Evolutionary conservation across 2,329 filamentous ascomycete genomes (phyloP).

Genomic region (Colletotrichum sp.): DNA sequence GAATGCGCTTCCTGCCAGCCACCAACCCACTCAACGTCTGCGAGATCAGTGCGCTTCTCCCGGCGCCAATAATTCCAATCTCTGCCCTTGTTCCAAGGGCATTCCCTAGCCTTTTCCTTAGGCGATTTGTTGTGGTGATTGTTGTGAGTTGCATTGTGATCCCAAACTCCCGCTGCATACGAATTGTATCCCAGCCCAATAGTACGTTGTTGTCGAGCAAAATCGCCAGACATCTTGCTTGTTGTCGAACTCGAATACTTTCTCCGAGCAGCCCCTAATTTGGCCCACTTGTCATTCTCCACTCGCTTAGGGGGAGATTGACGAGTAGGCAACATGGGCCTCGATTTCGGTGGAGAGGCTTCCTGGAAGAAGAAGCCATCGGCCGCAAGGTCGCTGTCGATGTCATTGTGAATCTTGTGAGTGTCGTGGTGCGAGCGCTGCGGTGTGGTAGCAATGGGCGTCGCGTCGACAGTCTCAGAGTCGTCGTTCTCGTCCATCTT

Average conservation of each 20-base stretch:
- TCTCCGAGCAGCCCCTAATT: conserved; percentile 82
- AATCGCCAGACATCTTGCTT: conserved; percentile 54
- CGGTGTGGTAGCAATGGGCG: conserved; percentile 38
- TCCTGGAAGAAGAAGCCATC: conserved; percentile 80
- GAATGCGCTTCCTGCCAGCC: conserved; percentile 74
- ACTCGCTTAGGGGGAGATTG: conserved; percentile 72
- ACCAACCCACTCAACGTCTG: conserved; percentile 93
- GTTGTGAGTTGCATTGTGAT: conserved; percentile 42
- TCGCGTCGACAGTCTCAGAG: conserved; percentile 46
- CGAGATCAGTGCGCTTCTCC: conserved; percentile 70
- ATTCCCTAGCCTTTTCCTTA: conserved; percentile 56
- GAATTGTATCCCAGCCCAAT: conserved; percentile 52
- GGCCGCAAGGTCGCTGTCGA: conserved; percentile 69
- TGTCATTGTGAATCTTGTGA: conserved; percentile 41
- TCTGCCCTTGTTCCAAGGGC: conserved; percentile 63
- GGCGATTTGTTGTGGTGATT: conserved; percentile 43
- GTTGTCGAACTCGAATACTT: conserved; percentile 62
- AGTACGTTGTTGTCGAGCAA: conserved; percentile 52
- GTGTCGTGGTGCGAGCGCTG: conserved; percentile 41
- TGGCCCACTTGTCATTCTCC: conserved; percentile 84
- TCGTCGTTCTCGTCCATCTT: conserved; percentile 52
- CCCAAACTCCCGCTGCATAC: conserved; percentile 54
- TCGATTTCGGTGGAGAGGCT: conserved; percentile 44
- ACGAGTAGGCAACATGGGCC: conserved; percentile 32
- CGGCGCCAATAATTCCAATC: conserved; percentile 66